Evolutionary conservation across 1,139 yeast species (phyloP).

Genomic region (Suhomyces guaymorum): DNA sequence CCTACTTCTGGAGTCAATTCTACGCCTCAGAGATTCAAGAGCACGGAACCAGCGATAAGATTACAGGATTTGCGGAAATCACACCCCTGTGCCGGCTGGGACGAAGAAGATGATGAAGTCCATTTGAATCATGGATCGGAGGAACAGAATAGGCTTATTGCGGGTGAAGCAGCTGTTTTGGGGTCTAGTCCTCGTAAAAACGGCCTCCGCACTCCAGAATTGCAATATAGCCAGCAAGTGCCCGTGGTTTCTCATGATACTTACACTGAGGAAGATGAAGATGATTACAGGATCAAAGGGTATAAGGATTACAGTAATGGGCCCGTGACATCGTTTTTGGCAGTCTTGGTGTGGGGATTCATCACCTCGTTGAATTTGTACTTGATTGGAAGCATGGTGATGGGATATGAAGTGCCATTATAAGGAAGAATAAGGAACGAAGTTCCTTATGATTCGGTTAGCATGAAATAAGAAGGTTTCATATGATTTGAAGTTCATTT

Average conservation of each 20-base stretch:
- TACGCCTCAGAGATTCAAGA: constrained; percentile 25
- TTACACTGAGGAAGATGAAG: constrained; percentile 7
- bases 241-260: not conserved
- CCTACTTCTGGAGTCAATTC: constrained; percentile 5
- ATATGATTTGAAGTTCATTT: no score
- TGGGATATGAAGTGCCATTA: constrained; percentile 48
- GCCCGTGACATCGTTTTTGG: constrained; percentile 41
- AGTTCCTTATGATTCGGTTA: constrained; percentile 14
- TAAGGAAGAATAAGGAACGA: no score
- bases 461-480: no score
- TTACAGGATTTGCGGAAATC: constrained; percentile 44
- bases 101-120: constrained; percentile 36
- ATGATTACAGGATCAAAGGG: constrained; percentile 30
- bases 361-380: constrained; percentile 53
- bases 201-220: constrained; percentile 1
- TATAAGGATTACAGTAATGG: constrained; percentile 59
- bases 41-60: constrained; percentile 44
- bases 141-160: constrained; percentile 9
- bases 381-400: constrained; percentile 49
- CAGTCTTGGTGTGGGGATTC: constrained; percentile 53
- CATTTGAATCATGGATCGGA: constrained; percentile 17
- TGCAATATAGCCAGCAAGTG: not conserved
- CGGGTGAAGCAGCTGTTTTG: not conserved
- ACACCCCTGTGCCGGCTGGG: constrained; percentile 51
- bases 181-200: constrained; percentile 1